These are phyloP conservation scores for Stentor roeselii DNA, from an alignment of 73 alveolate species.

Conservation along the genomic window DNA sequence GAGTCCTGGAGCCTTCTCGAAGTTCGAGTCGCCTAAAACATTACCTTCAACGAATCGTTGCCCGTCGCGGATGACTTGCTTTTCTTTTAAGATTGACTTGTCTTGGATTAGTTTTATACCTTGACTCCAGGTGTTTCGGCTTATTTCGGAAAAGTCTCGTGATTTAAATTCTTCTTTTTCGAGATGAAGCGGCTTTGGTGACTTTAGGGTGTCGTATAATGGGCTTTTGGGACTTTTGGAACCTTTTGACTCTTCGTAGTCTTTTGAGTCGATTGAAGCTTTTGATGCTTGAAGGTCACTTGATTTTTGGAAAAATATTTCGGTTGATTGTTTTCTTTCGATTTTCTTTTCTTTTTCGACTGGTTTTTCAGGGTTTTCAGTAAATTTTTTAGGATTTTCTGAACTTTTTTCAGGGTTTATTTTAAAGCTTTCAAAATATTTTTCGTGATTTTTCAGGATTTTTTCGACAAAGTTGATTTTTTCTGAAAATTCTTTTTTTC, in stretches of 20 bases:
- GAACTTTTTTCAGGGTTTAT: too few species aligned
- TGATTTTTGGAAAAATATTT: background rate
- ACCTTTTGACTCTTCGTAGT: background rate
- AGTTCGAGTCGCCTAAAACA: background rate
- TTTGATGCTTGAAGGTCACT: background rate
- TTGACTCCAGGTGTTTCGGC: too few species aligned
- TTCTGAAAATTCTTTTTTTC: too few species aligned
- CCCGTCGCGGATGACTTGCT: background rate
- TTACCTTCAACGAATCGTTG: background rate
- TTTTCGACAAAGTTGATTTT: too few species aligned
- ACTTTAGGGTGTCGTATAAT: background rate
- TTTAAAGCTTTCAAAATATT: too few species aligned
- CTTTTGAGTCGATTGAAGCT: background rate
- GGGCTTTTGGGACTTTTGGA: background rate
- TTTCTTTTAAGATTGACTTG: background rate
- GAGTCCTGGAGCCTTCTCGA: background rate
- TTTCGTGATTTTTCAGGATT: too few species aligned
- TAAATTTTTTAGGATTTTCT: background rate
- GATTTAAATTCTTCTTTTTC: background rate
- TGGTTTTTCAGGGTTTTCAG: background rate
- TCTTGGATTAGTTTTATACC: slow-evolving; percentile 12
- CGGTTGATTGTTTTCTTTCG: background rate
- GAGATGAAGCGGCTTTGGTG: background rate
- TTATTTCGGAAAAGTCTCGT: too few species aligned
- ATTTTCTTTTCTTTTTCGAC: too few species aligned